Evolutionary conservation across 2,329 filamentous ascomycete species (phyloP), one percentile per base, ranked within the genome.

Genomic region (Pseudocercospora fuligena): DNA sequence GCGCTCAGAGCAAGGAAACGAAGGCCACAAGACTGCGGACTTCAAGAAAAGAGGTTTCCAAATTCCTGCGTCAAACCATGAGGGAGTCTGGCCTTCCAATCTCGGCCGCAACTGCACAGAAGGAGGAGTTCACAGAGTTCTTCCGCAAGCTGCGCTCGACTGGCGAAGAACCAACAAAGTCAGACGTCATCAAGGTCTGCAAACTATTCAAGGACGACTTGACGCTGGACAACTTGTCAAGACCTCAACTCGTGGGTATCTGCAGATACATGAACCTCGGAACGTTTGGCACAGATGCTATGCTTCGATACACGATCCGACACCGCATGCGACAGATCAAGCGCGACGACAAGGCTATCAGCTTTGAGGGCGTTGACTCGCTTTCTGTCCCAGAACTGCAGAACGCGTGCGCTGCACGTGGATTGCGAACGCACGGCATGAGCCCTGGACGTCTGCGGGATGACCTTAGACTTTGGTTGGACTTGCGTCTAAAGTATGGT

Each of bases 321-420:
- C 94, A 98, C 82, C 92, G 94, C 69, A 99, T 99, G 95, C 89
- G 94, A 74, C 95, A 99, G 82, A 98, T 98, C 85, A 99, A 99
- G 89, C 90, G 94, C 70, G 95, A 99, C 77, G 95, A 99, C 82
- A 90, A 90, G 72, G 93, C 94, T 70, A 99, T 99, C 78, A 91
- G 89, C 78, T 97, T 90, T 77, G 95, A 99, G 81, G 94, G 95
- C 36, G 90, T 99, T 31, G 93, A 97, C 67, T 94, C 91, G 62
- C 87, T 99, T 61, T 96, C 93, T n/a, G 93, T 98, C 0, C 87
- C 90, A 1, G 95, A 99, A 80, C 86, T 99, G 56, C 95, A 98
- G 83, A 92, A 89, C 76, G 95, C 95, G 1, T 96, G 93, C 78
- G 93, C 93, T 51, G 93, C 92, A 71, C 93, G 95, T 72, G 95